Conservation (phyloP, 805 yeast genomes). For the Saturnispora mendoncae region DNA sequence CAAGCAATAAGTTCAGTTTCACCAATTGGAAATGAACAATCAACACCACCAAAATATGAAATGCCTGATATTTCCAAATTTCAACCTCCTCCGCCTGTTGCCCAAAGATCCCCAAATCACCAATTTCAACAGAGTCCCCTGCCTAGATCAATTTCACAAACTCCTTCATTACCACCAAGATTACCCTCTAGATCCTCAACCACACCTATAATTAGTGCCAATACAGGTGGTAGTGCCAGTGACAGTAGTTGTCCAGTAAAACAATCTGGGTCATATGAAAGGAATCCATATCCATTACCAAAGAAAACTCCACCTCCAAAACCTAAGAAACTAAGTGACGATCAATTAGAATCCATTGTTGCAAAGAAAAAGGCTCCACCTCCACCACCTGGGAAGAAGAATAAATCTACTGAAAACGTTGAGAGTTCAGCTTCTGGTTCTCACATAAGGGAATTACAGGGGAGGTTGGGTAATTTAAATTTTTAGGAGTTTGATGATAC, state of each 20-base stretch:
- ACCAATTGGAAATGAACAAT: no score
- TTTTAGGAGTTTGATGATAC: slow-evolving; percentile 15
- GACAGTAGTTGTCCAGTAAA: no score
- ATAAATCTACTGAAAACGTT: neutral
- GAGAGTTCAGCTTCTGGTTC: slow-evolving; percentile 18
- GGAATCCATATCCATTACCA: neutral
- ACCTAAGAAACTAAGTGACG: slow-evolving; percentile 6
- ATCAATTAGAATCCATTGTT: slow-evolving; percentile 10
- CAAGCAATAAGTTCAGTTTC: no score
- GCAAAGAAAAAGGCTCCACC: slow-evolving; percentile 10
- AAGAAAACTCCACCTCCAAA: slow-evolving; percentile 16
- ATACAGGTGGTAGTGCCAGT: no score
- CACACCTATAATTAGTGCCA: neutral
- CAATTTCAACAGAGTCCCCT: no score
- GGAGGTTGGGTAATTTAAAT: slow-evolving; percentile 21
- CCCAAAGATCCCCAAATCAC: no score
- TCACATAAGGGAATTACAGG: slow-evolving; percentile 28
- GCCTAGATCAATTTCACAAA: no score
- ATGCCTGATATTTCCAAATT: no score
- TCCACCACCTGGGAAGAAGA: slow-evolving; percentile 7
- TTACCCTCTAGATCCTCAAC: slow-evolving; percentile 9
- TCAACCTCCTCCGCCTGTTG: no score
- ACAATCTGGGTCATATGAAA: slow-evolving; percentile 8
- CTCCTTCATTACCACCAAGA: slow-evolving; percentile 4
- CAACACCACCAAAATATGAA: no score